Evolutionary conservation across 2,329 filamentous ascomycete genomes (phyloP).

Genomic region (Ophiostoma perfectum): DNA sequence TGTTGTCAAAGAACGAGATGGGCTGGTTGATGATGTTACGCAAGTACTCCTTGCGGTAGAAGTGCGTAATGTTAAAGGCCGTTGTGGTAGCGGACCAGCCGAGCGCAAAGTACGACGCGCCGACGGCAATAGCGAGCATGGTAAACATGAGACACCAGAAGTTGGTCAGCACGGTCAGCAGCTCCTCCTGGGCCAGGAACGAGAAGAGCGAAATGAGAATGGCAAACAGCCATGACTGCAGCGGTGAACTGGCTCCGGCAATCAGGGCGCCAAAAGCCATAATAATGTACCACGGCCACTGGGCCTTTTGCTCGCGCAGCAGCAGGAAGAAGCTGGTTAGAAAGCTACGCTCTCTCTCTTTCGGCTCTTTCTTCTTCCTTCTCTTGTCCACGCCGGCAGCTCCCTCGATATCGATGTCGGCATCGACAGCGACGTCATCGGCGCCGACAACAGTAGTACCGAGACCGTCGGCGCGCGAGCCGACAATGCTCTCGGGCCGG

Average conservation of each 20-base stretch:
- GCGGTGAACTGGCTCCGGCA: slow-evolving; percentile 27
- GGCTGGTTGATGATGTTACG: slow-evolving; percentile 54
- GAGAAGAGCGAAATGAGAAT: slow-evolving; percentile 39
- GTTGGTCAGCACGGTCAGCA: slow-evolving; percentile 30
- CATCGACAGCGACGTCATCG: neutral
- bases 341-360: slow-evolving; percentile 37
- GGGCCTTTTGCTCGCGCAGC: slow-evolving; percentile 50
- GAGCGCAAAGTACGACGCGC: slow-evolving; percentile 49
- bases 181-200: slow-evolving; percentile 41
- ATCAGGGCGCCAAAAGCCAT: slow-evolving; percentile 45
- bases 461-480: neutral
- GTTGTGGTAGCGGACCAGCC: slow-evolving; percentile 29
- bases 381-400: neutral
- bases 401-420: neutral
- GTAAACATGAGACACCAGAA: slow-evolving; percentile 66
- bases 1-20: slow-evolving; percentile 55
- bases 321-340: slow-evolving; percentile 51
- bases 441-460: neutral
- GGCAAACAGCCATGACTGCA: slow-evolving; percentile 53
- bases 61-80: slow-evolving; percentile 41
- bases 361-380: neutral
- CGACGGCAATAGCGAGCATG: slow-evolving; percentile 49
- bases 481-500: neutral
- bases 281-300: slow-evolving; percentile 47
- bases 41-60: slow-evolving; percentile 57